Base-by-base conservation (phyloP, 139 green algal species). In the Diplosphaera chodatii region DNA sequence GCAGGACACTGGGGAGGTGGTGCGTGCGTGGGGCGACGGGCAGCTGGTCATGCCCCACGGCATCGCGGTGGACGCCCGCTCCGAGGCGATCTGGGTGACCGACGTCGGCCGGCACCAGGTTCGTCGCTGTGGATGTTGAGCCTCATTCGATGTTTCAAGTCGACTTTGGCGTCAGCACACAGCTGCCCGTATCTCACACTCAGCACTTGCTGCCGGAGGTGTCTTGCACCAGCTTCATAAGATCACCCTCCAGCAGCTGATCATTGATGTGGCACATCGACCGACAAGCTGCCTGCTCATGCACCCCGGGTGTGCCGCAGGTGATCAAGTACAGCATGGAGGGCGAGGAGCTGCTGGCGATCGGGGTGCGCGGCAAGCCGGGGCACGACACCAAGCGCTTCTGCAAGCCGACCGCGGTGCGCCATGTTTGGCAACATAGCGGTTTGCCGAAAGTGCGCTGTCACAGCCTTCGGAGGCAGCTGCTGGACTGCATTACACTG, bases 31-130 rank as follows among this genome's bases (percentile, higher is more conserved):
- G 84, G 91, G 89, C 1, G 72, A 32, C 0, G 72, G 65, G 31
- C 1, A 67, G 10, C 89, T 93, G 55, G 82, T 77, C 55, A 88
- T 97, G 91, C 91, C 92, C 0, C 92, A 97, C 81, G 89, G 84
- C 75, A 72, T 96, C 40, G 88, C 85, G 0, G 41, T 90, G 25
- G 88, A 90, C 65, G 64, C 59, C 2, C 77, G 89, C 15, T 78
- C 79, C 48, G 83, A 84, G 40, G 80, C 84, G 71, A 40, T 97
- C 27, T 97, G 90, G 90, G 74, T 91, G 25, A 76, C 81, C 23
- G 84, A 89, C 48, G 64, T 72, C 34, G 81, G 66, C 25, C 64
- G 72, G 22, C 84, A 89, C 64, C 82, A 93, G 74, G 88, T 59
- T n/a, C n/a, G n/a, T n/a, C n/a, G n/a, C n/a, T n/a, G n/a, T n/a